phyloP scores from a whole-genome alignment of 768 basidiomycete species.

The Pilatotrama ljubarskyi region DNA sequence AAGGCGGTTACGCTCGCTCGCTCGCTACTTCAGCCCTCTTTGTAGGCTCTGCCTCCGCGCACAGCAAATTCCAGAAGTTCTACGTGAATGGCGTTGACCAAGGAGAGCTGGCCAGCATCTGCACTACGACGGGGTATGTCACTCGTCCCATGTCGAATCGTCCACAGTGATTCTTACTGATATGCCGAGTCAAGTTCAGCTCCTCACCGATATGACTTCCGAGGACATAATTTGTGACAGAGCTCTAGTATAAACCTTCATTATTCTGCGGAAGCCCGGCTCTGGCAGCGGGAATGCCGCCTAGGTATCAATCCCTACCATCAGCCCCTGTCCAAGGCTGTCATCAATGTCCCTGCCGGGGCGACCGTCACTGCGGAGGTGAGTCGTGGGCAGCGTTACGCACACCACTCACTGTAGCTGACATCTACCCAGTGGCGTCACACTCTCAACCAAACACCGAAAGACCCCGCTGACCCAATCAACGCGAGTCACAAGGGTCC shows the following conservation, averaged over 20 bases:
- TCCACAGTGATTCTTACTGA: background rate
- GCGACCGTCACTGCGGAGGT: conserved; percentile 53
- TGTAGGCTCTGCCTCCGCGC: conserved; percentile 40
- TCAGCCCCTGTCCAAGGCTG: conserved; percentile 42
- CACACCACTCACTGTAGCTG: background rate
- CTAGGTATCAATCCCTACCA: conserved; percentile 51
- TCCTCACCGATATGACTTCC: conserved; percentile 55
- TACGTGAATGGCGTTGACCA: conserved; percentile 54
- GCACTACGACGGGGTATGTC: conserved; percentile 50
- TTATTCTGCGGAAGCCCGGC: conserved; percentile 31
- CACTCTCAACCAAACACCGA: conserved; percentile 22
- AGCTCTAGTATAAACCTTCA: conserved; percentile 18
- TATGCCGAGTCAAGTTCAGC: conserved; percentile 35
- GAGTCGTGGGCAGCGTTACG: conserved; percentile 29
- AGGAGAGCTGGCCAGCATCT: conserved; percentile 45
- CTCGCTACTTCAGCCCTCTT: conserved; percentile 1
- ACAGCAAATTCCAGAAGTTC: conserved; percentile 56
- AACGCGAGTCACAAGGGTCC: conserved; percentile 53
- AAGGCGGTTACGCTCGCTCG: background rate
- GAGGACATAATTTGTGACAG: conserved; percentile 61
- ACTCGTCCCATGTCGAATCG: conserved; percentile 14
- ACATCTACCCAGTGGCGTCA: conserved; percentile 8
- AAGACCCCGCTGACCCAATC: conserved; percentile 50
- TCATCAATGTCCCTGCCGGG: conserved; percentile 56
- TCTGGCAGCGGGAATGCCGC: too few relatives aligned